Percentiles rank a stretch among this genome's conserved stretches.
phyloP scores from a whole-genome alignment of 169 alveolate species.

The Plasmodium malariae region DNA sequence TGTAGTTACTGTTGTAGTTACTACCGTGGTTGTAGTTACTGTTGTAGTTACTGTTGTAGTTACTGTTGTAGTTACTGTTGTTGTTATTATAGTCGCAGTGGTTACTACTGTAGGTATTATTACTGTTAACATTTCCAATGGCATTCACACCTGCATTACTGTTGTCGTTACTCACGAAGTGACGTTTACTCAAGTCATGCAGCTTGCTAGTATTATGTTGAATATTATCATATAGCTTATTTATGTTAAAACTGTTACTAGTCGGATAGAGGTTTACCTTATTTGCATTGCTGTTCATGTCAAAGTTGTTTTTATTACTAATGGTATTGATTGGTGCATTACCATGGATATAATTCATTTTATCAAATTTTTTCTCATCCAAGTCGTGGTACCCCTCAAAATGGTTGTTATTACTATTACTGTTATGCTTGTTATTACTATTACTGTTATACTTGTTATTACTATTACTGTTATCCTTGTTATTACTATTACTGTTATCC shows the following conservation, averaged over 20 bases:
- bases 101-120: neutral
- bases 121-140: neutral
- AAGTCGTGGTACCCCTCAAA: neutral
- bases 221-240: neutral
- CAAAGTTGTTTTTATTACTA: neutral
- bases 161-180: neutral
- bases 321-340: neutral
- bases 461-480: neutral
- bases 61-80: neutral
- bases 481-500: neutral
- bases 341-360: neutral
- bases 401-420: neutral
- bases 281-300: neutral
- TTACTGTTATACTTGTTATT: neutral
- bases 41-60: neutral
- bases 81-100: neutral
- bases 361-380: neutral
- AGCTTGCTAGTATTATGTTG: neutral
- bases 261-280: neutral
- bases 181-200: neutral
- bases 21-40: neutral
- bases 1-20: neutral
- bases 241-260: conserved; percentile 14
- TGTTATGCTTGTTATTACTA: neutral
- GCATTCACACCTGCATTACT: neutral